These are phyloP conservation scores for Chaetomium sp. DNA, from an alignment of 2,329 filamentous ascomycete genomes.

Conservation along the genomic window DNA sequence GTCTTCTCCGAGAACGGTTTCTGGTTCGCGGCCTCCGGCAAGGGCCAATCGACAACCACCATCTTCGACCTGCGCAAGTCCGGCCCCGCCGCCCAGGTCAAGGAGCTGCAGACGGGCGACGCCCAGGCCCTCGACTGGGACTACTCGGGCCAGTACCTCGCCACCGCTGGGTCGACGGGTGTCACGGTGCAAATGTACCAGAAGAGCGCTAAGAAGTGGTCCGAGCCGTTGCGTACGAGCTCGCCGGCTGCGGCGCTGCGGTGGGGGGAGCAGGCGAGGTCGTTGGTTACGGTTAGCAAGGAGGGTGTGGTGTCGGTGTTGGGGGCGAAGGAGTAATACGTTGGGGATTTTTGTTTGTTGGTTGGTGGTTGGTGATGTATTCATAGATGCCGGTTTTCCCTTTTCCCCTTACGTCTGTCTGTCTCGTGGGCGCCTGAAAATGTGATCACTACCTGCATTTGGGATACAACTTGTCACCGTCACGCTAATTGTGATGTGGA, in stretches of 20 bases:
- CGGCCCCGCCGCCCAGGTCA: slow-evolving; percentile 70
- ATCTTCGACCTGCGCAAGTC: slow-evolving; percentile 93
- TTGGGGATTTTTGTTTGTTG: neutral
- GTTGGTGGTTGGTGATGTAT: neutral
- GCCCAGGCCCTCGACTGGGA: slow-evolving; percentile 82
- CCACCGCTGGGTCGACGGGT: slow-evolving; percentile 71
- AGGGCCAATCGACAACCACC: slow-evolving; percentile 70
- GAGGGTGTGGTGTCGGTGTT: slow-evolving; percentile 73
- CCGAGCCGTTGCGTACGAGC: slow-evolving; percentile 68
- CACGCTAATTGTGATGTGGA: no score
- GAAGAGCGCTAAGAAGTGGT: slow-evolving; percentile 84
- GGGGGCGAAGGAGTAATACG: slow-evolving; percentile 40
- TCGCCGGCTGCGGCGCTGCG: slow-evolving; percentile 65
- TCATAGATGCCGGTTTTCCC: neutral
- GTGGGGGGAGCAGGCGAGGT: slow-evolving; percentile 72
- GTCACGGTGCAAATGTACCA: slow-evolving; percentile 84
- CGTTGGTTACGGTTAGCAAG: slow-evolving; percentile 65
- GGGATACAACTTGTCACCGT: neutral
- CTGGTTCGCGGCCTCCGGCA: slow-evolving; percentile 80
- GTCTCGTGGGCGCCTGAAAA: slow-evolving; percentile 8
- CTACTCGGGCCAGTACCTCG: slow-evolving; percentile 89
- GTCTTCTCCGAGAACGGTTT: slow-evolving; percentile 95
- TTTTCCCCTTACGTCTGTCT: slow-evolving; percentile 1
- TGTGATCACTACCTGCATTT: slow-evolving; percentile 7
- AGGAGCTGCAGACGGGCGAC: slow-evolving; percentile 79